Conservation (phyloP, 2,329 filamentous ascomycete species). For the Biscogniauxia mediterranea region DNA sequence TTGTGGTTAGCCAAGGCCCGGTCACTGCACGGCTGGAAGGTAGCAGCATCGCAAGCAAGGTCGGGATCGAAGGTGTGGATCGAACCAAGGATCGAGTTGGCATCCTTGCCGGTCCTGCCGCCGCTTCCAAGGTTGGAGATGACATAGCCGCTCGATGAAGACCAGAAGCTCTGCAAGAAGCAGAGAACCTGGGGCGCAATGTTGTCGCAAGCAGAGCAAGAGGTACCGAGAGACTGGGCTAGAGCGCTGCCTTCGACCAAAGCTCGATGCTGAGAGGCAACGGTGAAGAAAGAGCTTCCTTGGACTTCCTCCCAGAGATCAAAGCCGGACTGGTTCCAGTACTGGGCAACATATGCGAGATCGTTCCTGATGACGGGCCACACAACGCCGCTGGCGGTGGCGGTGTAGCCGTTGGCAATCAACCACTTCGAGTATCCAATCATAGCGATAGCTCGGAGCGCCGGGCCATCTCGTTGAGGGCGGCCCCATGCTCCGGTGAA, state of each 20-base stretch:
- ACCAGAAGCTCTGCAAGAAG: constrained; percentile 75
- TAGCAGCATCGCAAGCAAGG: constrained; percentile 63
- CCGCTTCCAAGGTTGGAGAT: constrained; percentile 65
- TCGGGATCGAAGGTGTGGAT: constrained; percentile 69
- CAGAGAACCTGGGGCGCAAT: constrained; percentile 71
- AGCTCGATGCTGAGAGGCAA: constrained; percentile 67
- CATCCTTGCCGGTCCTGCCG: constrained; percentile 66
- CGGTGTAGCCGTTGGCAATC: constrained; percentile 61
- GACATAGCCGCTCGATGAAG: constrained; percentile 56
- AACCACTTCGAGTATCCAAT: constrained; percentile 73
- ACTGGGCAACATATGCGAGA: constrained; percentile 70
- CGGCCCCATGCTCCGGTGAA: constrained; percentile 73
- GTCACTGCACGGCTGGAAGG: constrained; percentile 76
- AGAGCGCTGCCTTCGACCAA: constrained; percentile 65
- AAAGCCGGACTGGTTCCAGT: constrained; percentile 66
- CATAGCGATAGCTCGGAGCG: constrained; percentile 71
- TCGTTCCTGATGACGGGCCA: constrained; percentile 79
- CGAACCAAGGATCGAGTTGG: constrained; percentile 65
- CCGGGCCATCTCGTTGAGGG: constrained; percentile 77
- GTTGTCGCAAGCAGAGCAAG: constrained; percentile 58
- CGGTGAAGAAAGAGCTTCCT: constrained; percentile 78
- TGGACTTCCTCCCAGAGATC: constrained; percentile 83
- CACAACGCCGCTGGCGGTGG: constrained; percentile 52
- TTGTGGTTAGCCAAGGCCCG: constrained; percentile 74
- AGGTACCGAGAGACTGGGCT: constrained; percentile 60